Base-by-base conservation (phyloP, 2,329 filamentous ascomycete species). In the Diaporthe longicolla region DNA sequence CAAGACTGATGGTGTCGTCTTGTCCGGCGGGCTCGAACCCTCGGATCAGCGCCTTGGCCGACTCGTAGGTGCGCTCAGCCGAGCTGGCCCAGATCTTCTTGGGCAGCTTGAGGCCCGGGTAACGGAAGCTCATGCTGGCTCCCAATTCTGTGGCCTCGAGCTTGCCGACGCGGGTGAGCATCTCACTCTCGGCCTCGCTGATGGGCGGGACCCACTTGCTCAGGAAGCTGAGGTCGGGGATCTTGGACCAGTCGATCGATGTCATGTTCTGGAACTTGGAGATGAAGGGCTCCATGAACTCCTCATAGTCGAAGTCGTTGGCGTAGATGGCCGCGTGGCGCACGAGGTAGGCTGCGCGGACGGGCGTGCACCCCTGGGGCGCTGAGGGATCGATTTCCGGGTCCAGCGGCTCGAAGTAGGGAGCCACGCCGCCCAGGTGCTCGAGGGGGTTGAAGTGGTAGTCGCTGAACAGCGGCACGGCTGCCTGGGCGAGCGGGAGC, bases 281-380 rank as follows among this genome's bases (percentile, higher is more conserved):
- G 21, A 90, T 78, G 63, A 90, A 89, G 0, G 89, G 88, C 78
- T 88, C 85, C 29, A 91, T 88, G 77, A 90, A 90, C 52, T 84
- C 83, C 75, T 90, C 88, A 65, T 87, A 90, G 77, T 91, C 89
- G 73, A 86, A 88, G 77, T 90, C 89, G 75, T 91, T 91, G 76
- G 87, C 87, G 77, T 90, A 90, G 72, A 91, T 90, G 48, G 89
- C 89, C 0, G 89, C 89, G 76, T 91, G 89, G n/a, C 89, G 88
- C 21, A 87, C 84, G 0, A 91, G 82, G 79, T 90, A 91, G 3
- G 88, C 87, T 0, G 88, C 88, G 37, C 86, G 84, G 0, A 83
- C 85, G 1, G 87, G 82, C 0, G 84, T 85, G 79, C 89, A 91
- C 13, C 88, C 85, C 72, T 86, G 84, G 0, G 88, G 88, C 6